Base-by-base conservation (phyloP, 495 filamentous ascomycete genomes). In the Aspergillus diversus region DNA sequence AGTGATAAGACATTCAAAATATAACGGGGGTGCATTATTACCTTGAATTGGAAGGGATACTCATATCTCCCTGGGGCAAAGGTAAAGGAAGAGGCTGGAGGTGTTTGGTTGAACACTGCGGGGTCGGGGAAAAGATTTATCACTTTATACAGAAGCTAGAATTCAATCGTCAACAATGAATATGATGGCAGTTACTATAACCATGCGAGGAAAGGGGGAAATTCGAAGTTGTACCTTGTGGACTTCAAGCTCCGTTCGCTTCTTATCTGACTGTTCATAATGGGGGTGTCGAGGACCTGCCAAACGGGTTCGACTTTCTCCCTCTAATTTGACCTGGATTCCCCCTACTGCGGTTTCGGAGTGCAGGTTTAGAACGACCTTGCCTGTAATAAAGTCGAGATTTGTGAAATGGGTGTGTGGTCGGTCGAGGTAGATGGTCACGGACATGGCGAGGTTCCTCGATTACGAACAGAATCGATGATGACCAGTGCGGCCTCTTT, bases 261-360 rank as follows among this genome's bases (percentile, higher is more conserved):
- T 83, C 68, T 80, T 82, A 33, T 89, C 80, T 27, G 80, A 80
- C 46, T 80, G 69, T 32, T 83, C 80, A 89, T 84, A 70, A 82
- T 89, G 79, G 78, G 86, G 73, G 78, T 86, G 69, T 81, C 86
- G 68, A 58, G 75, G 69, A 32, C 79, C 66, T 75, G 78, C 63
- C 72, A 90, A 71, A 48, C 86, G 83, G 17, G 92, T 93, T 52
- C 83, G 82, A 66, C 89, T 91, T 73, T 96, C 93, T 57, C 93
- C 95, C 72, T 99, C 94, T 39, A 99, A 84, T 79, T 99, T 99
- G 65, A 97, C 94, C 47, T 92, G 84, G 57, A 99, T 90, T 12
- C 86, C 85, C 33, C 88, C 84, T 51, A 99, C 82, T 33, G 86
- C 84, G 60, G 91, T 85, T 58, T 87, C 84, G 32, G 84, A 86